Conservation (phyloP, 2,329 filamentous ascomycete species). For the Penicillium sp. region DNA sequence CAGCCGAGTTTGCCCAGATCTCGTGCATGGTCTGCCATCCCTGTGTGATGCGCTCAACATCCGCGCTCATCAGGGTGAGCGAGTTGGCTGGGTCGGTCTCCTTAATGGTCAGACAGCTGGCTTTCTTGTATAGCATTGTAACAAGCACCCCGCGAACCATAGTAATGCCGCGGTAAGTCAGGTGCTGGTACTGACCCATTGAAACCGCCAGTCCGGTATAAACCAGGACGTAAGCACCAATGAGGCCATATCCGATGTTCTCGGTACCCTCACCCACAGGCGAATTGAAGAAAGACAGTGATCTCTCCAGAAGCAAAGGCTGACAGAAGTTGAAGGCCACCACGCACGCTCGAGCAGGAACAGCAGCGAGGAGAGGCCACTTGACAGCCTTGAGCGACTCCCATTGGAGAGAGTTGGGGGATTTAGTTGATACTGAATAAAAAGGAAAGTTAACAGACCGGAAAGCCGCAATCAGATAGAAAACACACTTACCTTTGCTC, state of each 20-base stretch:
- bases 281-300: slow-evolving; percentile 35
- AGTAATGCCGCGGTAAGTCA: slow-evolving; percentile 44
- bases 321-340: slow-evolving; percentile 41
- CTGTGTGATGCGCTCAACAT: slow-evolving; percentile 46
- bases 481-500: slow-evolving; percentile 36
- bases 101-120: slow-evolving; percentile 33
- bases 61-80: slow-evolving; percentile 48
- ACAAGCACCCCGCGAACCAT: slow-evolving; percentile 46
- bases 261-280: slow-evolving; percentile 29
- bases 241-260: slow-evolving; percentile 44
- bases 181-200: slow-evolving; percentile 45
- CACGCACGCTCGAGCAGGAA: slow-evolving; percentile 35
- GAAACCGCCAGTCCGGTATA: slow-evolving; percentile 38
- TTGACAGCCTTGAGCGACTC: slow-evolving; percentile 34
- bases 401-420: slow-evolving; percentile 30
- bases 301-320: slow-evolving; percentile 40
- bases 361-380: slow-evolving; percentile 34
- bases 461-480: not conserved
- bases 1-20: slow-evolving; percentile 46
- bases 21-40: slow-evolving; percentile 47
- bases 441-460: slow-evolving; percentile 12
- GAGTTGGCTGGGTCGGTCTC: slow-evolving; percentile 40
- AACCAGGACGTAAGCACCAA: slow-evolving; percentile 46
- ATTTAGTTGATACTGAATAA: slow-evolving; percentile 26
- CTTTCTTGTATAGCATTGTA: slow-evolving; percentile 53